Conservation (phyloP, 768 basidiomycete genomes). For the Podaxis carcinomalis region DNA sequence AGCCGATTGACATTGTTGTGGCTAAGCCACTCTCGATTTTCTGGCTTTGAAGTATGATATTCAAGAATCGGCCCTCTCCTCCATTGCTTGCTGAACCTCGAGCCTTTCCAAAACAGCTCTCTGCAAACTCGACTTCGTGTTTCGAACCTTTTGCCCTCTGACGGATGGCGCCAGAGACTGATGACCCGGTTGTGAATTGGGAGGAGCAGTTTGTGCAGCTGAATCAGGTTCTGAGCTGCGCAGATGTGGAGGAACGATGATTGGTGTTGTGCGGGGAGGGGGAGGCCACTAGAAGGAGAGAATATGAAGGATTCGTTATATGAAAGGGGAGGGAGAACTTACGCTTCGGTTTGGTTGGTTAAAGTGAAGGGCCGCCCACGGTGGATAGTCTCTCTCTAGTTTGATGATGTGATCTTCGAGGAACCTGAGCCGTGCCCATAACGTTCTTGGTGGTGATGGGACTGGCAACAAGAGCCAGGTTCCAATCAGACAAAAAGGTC, state of each 20-base stretch:
- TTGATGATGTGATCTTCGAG: constrained; percentile 75
- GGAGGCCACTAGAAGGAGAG: constrained; percentile 65
- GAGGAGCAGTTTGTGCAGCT: constrained; percentile 11
- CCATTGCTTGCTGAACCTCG: constrained; percentile 70
- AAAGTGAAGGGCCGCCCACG: constrained; percentile 87
- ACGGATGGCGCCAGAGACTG: constrained; percentile 3
- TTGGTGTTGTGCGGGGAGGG: constrained; percentile 71
- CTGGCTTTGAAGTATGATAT: too few species aligned
- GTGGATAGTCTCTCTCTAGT: constrained; percentile 79
- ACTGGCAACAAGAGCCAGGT: constrained; percentile 35
- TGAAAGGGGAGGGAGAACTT: constrained; percentile 24
- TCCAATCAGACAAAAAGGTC: not conserved
- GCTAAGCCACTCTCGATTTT: too few species aligned
- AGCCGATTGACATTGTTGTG: too few species aligned
- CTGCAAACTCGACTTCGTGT: constrained; percentile 60
- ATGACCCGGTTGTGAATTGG: constrained; percentile 4
- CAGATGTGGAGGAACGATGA: constrained; percentile 72
- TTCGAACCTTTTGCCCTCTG: constrained; percentile 28
- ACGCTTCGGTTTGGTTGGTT: constrained; percentile 81
- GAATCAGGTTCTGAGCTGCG: constrained; percentile 17
- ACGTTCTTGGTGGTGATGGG: constrained; percentile 61
- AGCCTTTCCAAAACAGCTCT: constrained; percentile 71
- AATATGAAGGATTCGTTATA: not conserved
- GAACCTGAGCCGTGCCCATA: constrained; percentile 61
- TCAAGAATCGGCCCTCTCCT: constrained; percentile 26